Evolutionary conservation across 495 filamentous ascomycete genomes (phyloP).

Genomic region (Rostrohypoxylon terebratum): DNA sequence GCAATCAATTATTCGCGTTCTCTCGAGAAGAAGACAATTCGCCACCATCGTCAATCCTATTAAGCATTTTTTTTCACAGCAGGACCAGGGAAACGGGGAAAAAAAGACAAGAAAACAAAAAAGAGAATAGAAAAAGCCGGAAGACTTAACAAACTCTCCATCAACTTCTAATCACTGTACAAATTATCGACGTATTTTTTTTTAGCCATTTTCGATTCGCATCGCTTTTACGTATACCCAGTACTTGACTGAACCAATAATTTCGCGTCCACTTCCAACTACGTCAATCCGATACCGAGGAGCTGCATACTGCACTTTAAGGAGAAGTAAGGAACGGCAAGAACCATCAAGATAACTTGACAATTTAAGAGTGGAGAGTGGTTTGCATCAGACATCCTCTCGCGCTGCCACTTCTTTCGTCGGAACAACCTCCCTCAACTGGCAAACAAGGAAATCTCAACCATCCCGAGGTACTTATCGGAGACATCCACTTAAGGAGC

Average conservation of each 20-base stretch:
- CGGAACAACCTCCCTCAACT: conserved; percentile 4
- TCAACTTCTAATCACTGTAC: conserved; percentile 41
- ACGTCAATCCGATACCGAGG: conserved; percentile 33
- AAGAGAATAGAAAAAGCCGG: conserved; percentile 37
- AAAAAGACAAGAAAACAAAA: conserved; percentile 38
- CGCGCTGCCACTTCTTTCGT: conserved; percentile 21
- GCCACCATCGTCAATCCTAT: conserved; percentile 32
- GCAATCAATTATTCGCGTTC: conserved; percentile 33
- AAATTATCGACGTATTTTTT: conserved; percentile 44
- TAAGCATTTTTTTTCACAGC: conserved; percentile 33
- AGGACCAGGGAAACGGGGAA: conserved; percentile 30
- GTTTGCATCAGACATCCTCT: conserved; percentile 29
- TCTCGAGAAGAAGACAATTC: conserved; percentile 45
- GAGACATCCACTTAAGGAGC: conserved; percentile 3
- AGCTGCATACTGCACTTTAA: conserved; percentile 22
- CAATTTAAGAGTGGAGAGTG: conserved; percentile 25
- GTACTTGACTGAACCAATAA: conserved; percentile 39
- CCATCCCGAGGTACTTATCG: conserved; percentile 23
- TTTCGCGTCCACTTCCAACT: conserved; percentile 41
- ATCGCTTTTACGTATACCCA: conserved; percentile 41
- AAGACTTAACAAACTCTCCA: conserved; percentile 35
- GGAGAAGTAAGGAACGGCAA: conserved; percentile 21
- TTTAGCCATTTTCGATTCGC: conserved; percentile 41
- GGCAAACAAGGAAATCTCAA: conserved; percentile 31
- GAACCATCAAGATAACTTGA: conserved; percentile 13